Evolutionary conservation across 1,284 basidiomycete species (phyloP).

Genomic region (Marasmius fiardii): DNA sequence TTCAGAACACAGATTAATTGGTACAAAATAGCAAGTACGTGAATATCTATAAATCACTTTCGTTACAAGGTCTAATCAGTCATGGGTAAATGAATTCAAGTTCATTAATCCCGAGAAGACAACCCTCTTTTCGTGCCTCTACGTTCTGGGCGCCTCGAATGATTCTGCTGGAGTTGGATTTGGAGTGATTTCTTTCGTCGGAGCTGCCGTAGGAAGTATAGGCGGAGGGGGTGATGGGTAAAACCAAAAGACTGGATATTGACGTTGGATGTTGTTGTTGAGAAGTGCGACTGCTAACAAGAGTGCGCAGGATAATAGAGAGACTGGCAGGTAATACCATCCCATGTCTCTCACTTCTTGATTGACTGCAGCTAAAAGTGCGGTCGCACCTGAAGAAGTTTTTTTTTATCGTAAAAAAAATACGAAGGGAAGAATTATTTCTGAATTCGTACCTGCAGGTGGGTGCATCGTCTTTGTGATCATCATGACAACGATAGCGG

Average conservation of each 20-base stretch:
- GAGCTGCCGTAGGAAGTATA: neutral
- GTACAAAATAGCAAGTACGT: too few relatives aligned
- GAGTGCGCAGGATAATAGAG: slow-evolving; percentile 52
- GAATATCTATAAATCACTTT: too few relatives aligned
- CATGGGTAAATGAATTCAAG: too few relatives aligned
- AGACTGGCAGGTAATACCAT: slow-evolving; percentile 63
- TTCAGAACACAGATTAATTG: too few relatives aligned
- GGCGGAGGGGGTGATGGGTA: slow-evolving; percentile 16
- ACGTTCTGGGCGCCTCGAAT: too few relatives aligned
- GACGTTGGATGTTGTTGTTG: slow-evolving; percentile 55
- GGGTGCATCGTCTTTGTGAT: slow-evolving; percentile 58
- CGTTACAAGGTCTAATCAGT: too few relatives aligned
- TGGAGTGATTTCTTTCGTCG: too few relatives aligned
- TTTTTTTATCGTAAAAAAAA: neutral
- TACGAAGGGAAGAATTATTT: neutral
- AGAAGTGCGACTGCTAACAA: slow-evolving; percentile 49
- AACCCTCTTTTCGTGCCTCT: too few relatives aligned
- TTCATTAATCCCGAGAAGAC: too few relatives aligned
- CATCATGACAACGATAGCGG: slow-evolving; percentile 51
- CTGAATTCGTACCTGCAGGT: slow-evolving; percentile 49
- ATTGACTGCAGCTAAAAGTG: slow-evolving; percentile 45
- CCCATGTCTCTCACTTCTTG: slow-evolving; percentile 42
- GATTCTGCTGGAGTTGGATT: too few relatives aligned
- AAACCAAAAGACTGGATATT: slow-evolving; percentile 58
- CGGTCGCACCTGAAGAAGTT: slow-evolving; percentile 29